Conservation (phyloP, 2,329 filamentous ascomycete species). For the Pseudodiploospora longispora region DNA sequence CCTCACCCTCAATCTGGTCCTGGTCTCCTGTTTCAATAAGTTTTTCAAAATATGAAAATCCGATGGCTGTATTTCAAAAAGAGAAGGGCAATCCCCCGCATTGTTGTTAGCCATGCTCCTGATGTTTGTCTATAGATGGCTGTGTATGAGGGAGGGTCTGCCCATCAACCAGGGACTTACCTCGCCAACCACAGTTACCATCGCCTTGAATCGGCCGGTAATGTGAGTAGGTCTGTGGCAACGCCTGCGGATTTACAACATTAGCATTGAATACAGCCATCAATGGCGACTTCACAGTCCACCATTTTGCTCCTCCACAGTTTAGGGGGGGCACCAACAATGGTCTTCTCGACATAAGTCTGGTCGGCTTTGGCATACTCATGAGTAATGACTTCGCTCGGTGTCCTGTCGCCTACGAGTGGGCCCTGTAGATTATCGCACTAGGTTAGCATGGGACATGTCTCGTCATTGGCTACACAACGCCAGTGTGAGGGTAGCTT, state of each 20-base stretch:
- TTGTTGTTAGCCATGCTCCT: too few relatives aligned
- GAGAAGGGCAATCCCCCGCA: neutral
- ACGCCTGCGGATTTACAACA: constrained; percentile 42
- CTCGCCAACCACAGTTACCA: constrained; percentile 96
- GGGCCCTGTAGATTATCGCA: constrained; percentile 55
- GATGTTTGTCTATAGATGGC: too few relatives aligned
- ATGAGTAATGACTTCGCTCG: constrained; percentile 67
- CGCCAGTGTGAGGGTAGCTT: neutral
- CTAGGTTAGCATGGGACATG: neutral
- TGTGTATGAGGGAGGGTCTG: too few relatives aligned
- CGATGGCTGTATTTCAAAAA: constrained; percentile 56
- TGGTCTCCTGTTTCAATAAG: constrained; percentile 61
- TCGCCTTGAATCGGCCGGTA: constrained; percentile 86
- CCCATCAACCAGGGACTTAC: constrained; percentile 44
- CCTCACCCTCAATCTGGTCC: constrained; percentile 60
- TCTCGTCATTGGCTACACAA: neutral
- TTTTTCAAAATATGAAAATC: constrained; percentile 87
- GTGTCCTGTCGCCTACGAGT: constrained; percentile 68
- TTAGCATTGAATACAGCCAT: constrained; percentile 6
- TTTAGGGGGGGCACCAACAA: constrained; percentile 45
- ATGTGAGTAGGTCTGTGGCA: constrained; percentile 77
- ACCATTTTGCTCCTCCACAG: too few relatives aligned
- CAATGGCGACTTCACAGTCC: neutral
- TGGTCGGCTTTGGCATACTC: constrained; percentile 87
- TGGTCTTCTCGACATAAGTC: constrained; percentile 77